These are phyloP conservation scores for Pinus albicaulis DNA, from an alignment of 75 land plant species.

Conservation along the genomic window DNA sequence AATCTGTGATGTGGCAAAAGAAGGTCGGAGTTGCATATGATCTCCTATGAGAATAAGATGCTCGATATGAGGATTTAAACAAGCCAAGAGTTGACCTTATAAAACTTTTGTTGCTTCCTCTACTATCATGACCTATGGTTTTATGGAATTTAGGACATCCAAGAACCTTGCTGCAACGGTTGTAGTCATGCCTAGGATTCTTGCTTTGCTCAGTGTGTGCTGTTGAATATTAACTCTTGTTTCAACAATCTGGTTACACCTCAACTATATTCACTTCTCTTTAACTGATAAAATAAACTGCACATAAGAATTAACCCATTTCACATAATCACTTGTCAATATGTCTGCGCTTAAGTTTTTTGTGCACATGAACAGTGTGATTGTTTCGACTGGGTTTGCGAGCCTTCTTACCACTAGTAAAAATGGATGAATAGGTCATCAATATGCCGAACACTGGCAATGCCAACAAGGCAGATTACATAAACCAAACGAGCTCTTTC, in stretches of 20 bases:
- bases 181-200: conserved; percentile 33
- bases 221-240: conserved; percentile 18
- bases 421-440: too few relatives aligned
- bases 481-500: too few relatives aligned
- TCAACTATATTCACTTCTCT: too few relatives aligned
- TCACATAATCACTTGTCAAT: too few relatives aligned
- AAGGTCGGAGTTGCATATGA: conserved; percentile 34
- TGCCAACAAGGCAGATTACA: too few relatives aligned
- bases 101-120: conserved; percentile 35
- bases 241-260: background rate
- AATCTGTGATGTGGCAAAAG: conserved; percentile 21
- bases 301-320: too few relatives aligned
- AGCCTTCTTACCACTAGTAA: too few relatives aligned
- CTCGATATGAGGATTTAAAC: conserved; percentile 23
- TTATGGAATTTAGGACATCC: conserved; percentile 16
- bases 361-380: too few relatives aligned
- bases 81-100: conserved; percentile 24
- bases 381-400: too few relatives aligned
- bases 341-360: too few relatives aligned
- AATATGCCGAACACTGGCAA: too few relatives aligned
- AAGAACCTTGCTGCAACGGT: conserved; percentile 34
- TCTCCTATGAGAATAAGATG: conserved; percentile 36
- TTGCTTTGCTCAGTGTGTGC: conserved; percentile 14
- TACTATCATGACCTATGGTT: conserved; percentile 24
- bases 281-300: too few relatives aligned